Base-by-base conservation (phyloP, 2,329 filamentous ascomycete species). In the Aaosphaeria pasadenensis region DNA sequence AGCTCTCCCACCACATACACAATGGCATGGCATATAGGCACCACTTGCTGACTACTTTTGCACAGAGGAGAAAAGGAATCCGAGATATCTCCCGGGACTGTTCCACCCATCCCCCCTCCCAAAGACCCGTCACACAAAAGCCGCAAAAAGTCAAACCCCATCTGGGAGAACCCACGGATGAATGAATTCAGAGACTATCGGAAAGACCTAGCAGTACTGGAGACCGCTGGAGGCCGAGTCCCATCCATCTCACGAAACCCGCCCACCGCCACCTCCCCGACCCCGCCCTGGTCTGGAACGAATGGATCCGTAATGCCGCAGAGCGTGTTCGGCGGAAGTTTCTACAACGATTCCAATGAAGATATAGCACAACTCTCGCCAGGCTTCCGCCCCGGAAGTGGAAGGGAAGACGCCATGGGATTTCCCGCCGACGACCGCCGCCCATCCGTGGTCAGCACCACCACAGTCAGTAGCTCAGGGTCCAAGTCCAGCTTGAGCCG, bases 371-470 rank as follows among this genome's bases (percentile, higher is more conserved):
- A 89, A 59, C 73, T 89, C 45, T 91, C 89, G 31, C 85, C 88
- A 1, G 80, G 82, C 46, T 85, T 87, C 61, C 81, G 85, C 36
- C 79, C 83, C 2, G 76, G 78, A 35, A 78, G 76, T 52, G 76
- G 77, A 44, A 77, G 66, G 47, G 71, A 73, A 53, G 75, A 74
- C 50, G 66, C 59, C 46, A 74, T 75, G 70, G 70, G 66, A 43
- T 78, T 74, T 50, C 62, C 62, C 47, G 39, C 9, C 2, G 88
- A 95, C 63, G 87, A 88, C 58, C 79, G 94, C 53, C 82, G 92
- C 43, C 92, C 92, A 2, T 97, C 94, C 4, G 81, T 90, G 44
- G 91, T 91, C 36, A 96, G 91, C 70, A 85, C 91, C 54, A 91
- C 87, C 11, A 95, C 87, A 4, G 83, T 89, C 48, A 94, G 91